phyloP scores from a whole-genome alignment of 83 land plant genomes.

The Picea engelmannii region DNA sequence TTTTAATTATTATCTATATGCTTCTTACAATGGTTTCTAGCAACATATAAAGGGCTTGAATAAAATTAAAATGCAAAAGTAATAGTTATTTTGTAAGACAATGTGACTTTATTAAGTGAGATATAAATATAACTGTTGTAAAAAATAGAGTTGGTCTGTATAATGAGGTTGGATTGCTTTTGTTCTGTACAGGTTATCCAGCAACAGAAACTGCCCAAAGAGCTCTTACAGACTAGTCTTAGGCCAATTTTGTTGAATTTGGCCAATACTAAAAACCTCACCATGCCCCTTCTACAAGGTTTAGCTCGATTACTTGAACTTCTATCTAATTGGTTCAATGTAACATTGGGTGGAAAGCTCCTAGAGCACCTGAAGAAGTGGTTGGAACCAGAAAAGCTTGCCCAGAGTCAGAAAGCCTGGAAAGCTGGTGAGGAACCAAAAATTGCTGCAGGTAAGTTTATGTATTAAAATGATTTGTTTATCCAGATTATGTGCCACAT shows the following conservation, averaged over 20 bases:
- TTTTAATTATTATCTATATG: not conserved
- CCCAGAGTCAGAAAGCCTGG: conserved; percentile 87
- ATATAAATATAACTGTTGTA: not conserved
- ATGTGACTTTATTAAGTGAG: not conserved
- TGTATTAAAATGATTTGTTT: not conserved
- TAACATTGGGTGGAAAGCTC: conserved; percentile 88
- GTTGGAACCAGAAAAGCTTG: conserved; percentile 98
- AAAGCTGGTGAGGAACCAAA: conserved; percentile 98
- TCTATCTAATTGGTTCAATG: conserved; percentile 96
- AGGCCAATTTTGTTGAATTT: conserved; percentile 94
- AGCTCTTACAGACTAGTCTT: conserved; percentile 92
- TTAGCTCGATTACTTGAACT: conserved; percentile 92
- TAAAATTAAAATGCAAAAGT: too few relatives aligned
- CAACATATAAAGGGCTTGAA: not conserved
- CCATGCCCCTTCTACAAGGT: conserved; percentile 97
- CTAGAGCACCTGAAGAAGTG: conserved; percentile 95
- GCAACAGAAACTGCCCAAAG: conserved; percentile 97
- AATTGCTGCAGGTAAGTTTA: conserved; percentile 86
- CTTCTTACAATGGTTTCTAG: not conserved
- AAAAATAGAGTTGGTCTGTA: too few relatives aligned
- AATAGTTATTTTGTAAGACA: not conserved
- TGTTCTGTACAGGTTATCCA: conserved; percentile 74
- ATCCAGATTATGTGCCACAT: not conserved
- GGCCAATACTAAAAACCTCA: conserved; percentile 82
- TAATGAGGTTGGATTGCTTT: not conserved